Base-by-base conservation (phyloP, 2,329 filamentous ascomycete genomes). In the Cercospora sp. region DNA sequence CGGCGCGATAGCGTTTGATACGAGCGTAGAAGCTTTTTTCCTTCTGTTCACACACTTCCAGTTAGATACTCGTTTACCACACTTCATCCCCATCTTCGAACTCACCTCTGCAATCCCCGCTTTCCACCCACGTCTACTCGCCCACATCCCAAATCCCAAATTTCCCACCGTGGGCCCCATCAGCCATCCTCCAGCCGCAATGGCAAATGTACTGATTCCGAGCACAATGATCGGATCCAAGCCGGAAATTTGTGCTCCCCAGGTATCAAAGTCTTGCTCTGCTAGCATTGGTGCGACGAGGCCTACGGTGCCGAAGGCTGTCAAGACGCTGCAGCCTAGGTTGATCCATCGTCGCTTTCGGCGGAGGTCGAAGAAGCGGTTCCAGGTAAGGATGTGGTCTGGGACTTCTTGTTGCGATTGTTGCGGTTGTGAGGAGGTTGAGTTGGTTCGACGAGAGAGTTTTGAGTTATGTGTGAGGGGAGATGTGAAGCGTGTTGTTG, bases 1-100 rank as follows among this genome's bases (percentile, higher is more conserved):
- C 94, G 69, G 97, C 94, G 28, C 95, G 89, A 83, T 95, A 91
- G 80, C 90, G 92, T 85, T 94, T 95, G 81, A 99, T 92, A 73
- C 94, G 88, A 69, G 90, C 88, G 80, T 94, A 97, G 84, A 99
- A 97, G 79, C 94, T 90, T 76, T 90, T 92, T 82, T 99, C 95
- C 87, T 97, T 98, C 86, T 92, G 73, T 40, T 40, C 66, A 40
- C 33, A 23, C 48, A n/a, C n/a, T n/a, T n/a, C n/a, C n/a, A n/a
- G n/a, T n/a, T n/a, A n/a, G n/a, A n/a, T n/a, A n/a, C n/a, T n/a
- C n/a, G n/a, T n/a, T n/a, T n/a, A n/a, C n/a, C n/a, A n/a, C n/a
- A n/a, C n/a, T n/a, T n/a, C n/a, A n/a, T n/a, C n/a, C n/a, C n/a
- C n/a, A n/a, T n/a, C n/a, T n/a, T n/a, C n/a, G n/a, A 30, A 68